Evolutionary conservation across 805 yeast species (phyloP).

Genomic region (Wickerhamia fluorescens): DNA sequence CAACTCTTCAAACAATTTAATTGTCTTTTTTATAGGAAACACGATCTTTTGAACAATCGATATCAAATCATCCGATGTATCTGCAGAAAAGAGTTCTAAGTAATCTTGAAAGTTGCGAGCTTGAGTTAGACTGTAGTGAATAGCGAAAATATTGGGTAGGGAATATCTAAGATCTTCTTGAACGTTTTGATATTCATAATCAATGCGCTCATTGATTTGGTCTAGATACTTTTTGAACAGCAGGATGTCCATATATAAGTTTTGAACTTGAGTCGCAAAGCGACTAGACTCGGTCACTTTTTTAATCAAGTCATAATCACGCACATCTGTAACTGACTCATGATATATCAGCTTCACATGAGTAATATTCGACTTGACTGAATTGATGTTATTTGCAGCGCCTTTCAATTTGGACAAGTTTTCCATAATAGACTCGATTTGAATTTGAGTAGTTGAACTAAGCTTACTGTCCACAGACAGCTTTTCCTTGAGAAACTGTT

Average conservation of each 20-base stretch:
- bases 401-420: constrained; percentile 46
- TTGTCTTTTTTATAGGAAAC: constrained; percentile 36
- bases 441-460: constrained; percentile 59
- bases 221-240: constrained; percentile 46
- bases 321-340: constrained; percentile 54
- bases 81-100: constrained; percentile 45
- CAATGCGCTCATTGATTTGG: constrained; percentile 47
- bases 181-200: constrained; percentile 30
- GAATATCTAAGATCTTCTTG: constrained; percentile 28
- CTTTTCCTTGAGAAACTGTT: constrained; percentile 61
- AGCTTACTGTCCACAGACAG: constrained; percentile 69
- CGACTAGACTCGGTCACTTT: constrained; percentile 62
- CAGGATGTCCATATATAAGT: constrained; percentile 56
- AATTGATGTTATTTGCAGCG: constrained; percentile 27
- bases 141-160: constrained; percentile 50
- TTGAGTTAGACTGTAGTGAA: constrained; percentile 65
- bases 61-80: constrained; percentile 55
- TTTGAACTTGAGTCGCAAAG: constrained; percentile 62
- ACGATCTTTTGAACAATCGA: constrained; percentile 57
- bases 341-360: constrained; percentile 44
- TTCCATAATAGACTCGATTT: constrained; percentile 48
- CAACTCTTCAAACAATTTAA: constrained; percentile 56
- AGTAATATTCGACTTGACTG: constrained; percentile 33
- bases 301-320: constrained; percentile 62
- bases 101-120: constrained; percentile 77